Conservation (phyloP, 345 rosid genomes). For the Orychophragmus violaceus region DNA sequence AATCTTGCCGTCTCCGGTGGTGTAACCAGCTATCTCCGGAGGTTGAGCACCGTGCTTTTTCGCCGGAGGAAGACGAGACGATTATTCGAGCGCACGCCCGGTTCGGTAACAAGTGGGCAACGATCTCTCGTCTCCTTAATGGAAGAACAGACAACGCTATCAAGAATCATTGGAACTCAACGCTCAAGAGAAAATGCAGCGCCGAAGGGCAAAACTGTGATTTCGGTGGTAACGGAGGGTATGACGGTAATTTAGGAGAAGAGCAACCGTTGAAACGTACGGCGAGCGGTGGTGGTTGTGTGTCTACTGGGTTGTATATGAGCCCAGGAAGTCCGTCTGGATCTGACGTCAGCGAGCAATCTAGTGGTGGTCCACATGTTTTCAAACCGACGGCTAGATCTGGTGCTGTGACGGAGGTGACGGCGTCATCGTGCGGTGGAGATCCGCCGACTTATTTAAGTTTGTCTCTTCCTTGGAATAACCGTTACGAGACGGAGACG, state of each 20-base stretch:
- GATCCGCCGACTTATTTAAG: slow-evolving; percentile 67
- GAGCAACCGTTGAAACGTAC: slow-evolving; percentile 74
- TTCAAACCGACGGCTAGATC: slow-evolving; percentile 49
- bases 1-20: slow-evolving; percentile 89
- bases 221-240: slow-evolving; percentile 33
- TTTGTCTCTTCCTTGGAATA: slow-evolving; percentile 53
- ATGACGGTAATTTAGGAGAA: slow-evolving; percentile 45
- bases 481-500: slow-evolving; percentile 27
- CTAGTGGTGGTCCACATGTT: slow-evolving; percentile 34
- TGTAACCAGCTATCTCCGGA: slow-evolving; percentile 92
- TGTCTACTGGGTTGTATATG: slow-evolving; percentile 51
- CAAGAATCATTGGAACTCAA: slow-evolving; percentile 95
- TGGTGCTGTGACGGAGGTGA: slow-evolving; percentile 25
- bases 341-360: slow-evolving; percentile 72
- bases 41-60: slow-evolving; percentile 85
- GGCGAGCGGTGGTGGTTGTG: slow-evolving; percentile 55
- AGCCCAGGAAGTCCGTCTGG: slow-evolving; percentile 74
- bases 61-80: slow-evolving; percentile 68
- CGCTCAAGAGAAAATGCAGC: slow-evolving; percentile 73
- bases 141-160: slow-evolving; percentile 94
- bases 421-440: slow-evolving; percentile 34
- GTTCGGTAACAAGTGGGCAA: slow-evolving; percentile 94
- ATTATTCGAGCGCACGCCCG: slow-evolving; percentile 77
- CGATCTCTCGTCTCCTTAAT: slow-evolving; percentile 80
- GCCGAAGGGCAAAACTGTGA: slow-evolving; percentile 37